phyloP scores from a whole-genome alignment of 495 filamentous ascomycete species.

The Jackrogersella multiformis region DNA sequence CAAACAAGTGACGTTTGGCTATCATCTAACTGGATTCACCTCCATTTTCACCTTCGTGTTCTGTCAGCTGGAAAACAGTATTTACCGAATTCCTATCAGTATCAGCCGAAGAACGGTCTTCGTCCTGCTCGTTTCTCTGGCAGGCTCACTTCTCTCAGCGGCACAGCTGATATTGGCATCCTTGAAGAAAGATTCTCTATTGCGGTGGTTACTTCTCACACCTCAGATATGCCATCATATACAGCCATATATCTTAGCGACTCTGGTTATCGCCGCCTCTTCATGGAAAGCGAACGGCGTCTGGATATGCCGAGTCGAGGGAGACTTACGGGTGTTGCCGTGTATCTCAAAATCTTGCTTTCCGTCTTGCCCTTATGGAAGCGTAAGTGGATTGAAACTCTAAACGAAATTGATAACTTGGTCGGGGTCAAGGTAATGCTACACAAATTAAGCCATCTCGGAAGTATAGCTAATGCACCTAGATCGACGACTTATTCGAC shows the following conservation, averaged over 20 bases:
- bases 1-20: conserved; percentile 34
- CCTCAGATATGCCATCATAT: conserved; percentile 24
- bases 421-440: conserved; percentile 19
- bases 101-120: conserved; percentile 14
- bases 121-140: conserved; percentile 25
- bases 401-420: conserved; percentile 29
- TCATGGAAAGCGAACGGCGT: conserved; percentile 22
- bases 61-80: conserved; percentile 21
- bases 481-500: conserved; percentile 31
- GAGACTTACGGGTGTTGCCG: conserved; percentile 20
- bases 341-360: conserved; percentile 16
- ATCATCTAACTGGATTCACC: conserved; percentile 27
- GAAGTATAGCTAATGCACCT: neutral
- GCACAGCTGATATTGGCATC: conserved; percentile 21
- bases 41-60: conserved; percentile 31
- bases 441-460: too few relatives aligned
- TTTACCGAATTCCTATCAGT: conserved; percentile 1
- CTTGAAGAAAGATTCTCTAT: conserved; percentile 26
- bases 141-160: conserved; percentile 20
- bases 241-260: conserved; percentile 26
- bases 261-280: conserved; percentile 23
- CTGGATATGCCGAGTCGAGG: conserved; percentile 26
- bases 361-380: conserved; percentile 25
- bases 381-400: conserved; percentile 21
- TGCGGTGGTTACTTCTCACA: conserved; percentile 20